Conservation (phyloP, 164 flowering plant species). For the Malania oleifera region DNA sequence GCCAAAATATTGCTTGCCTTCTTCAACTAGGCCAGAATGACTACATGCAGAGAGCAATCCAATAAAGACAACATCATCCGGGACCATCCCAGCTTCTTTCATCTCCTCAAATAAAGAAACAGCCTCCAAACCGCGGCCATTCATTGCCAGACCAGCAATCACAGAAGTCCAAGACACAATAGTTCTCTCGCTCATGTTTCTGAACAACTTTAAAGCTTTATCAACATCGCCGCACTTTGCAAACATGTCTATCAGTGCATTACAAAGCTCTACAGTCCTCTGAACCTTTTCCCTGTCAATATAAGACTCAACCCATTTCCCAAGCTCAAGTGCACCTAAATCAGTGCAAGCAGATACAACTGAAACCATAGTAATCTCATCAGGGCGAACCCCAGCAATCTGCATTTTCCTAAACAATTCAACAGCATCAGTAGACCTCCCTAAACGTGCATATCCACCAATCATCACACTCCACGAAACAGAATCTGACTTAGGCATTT, state of each 20-base stretch:
- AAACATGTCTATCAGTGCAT: constrained; percentile 54
- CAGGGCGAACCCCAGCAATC: constrained; percentile 30
- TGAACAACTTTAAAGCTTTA: constrained; percentile 38
- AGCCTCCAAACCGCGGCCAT: constrained; percentile 51
- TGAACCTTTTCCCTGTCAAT: constrained; percentile 29
- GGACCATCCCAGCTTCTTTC: constrained; percentile 24
- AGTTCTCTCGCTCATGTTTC: constrained; percentile 30
- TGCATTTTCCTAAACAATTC: constrained; percentile 47
- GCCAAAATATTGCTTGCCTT: constrained; percentile 32
- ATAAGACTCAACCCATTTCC: constrained; percentile 42
- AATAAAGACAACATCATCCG: constrained; percentile 44
- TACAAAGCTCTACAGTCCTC: constrained; percentile 31
- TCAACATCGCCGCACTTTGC: constrained; percentile 59
- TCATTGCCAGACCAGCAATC: constrained; percentile 52
- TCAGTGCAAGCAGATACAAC: constrained; percentile 47
- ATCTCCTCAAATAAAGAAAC: constrained; percentile 45
- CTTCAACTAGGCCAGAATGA: constrained; percentile 43
- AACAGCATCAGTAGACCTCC: constrained; percentile 34
- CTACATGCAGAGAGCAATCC: constrained; percentile 55
- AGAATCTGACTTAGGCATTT: constrained; percentile 30
- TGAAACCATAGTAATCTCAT: constrained; percentile 47
- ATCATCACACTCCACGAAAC: constrained; percentile 60
- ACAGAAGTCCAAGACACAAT: constrained; percentile 58
- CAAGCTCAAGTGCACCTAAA: constrained; percentile 52
- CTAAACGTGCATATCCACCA: constrained; percentile 36